These are phyloP conservation scores for Tympanopsis confertula DNA, from an alignment of 2,329 filamentous ascomycete species.

Conservation along the genomic window DNA sequence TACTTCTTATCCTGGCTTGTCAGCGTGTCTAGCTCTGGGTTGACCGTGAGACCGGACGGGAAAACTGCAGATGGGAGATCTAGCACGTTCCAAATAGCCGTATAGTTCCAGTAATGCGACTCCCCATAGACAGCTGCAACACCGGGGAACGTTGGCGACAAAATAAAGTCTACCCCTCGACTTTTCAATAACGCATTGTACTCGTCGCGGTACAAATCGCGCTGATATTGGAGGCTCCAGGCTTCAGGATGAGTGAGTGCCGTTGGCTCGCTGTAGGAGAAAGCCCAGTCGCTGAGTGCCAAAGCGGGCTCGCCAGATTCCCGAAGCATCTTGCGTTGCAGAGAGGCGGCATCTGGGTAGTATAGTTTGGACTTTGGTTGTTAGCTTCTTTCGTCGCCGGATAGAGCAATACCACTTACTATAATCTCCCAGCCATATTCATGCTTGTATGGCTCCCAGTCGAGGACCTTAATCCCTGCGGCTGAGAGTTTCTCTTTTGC, in stretches of 20 bases:
- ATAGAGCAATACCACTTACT: background rate
- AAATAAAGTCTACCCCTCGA: slow-evolving; percentile 12
- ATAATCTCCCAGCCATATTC: slow-evolving; percentile 9
- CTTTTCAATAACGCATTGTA: slow-evolving; percentile 9
- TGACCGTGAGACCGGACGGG: slow-evolving; percentile 9
- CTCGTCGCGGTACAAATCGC: slow-evolving; percentile 6
- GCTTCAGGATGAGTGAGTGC: slow-evolving; percentile 6
- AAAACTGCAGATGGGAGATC: slow-evolving; percentile 14
- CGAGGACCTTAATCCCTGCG: slow-evolving; percentile 10
- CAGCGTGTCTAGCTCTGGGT: slow-evolving; percentile 5
- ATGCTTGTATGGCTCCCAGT: slow-evolving; percentile 11
- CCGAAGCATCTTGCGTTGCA: slow-evolving; percentile 5
- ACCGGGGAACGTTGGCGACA: slow-evolving; percentile 13
- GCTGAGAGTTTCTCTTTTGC: slow-evolving; percentile 7
- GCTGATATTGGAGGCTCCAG: slow-evolving; percentile 9
- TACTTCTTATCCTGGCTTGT: slow-evolving; percentile 2
- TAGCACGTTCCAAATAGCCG: slow-evolving; percentile 17
- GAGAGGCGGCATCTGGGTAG: slow-evolving; percentile 12
- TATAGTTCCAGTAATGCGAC: slow-evolving; percentile 14
- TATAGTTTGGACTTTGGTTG: slow-evolving; percentile 7
- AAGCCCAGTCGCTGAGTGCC: slow-evolving; percentile 13
- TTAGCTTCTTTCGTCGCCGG: background rate
- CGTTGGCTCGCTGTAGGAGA: slow-evolving; percentile 4
- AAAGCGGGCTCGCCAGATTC: slow-evolving; percentile 14
- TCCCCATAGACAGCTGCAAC: slow-evolving; percentile 8